Evolutionary conservation across 805 yeast species (phyloP), one percentile per base, ranked within the genome.

Genomic region (Groenewaldozyma salmanticensis): DNA sequence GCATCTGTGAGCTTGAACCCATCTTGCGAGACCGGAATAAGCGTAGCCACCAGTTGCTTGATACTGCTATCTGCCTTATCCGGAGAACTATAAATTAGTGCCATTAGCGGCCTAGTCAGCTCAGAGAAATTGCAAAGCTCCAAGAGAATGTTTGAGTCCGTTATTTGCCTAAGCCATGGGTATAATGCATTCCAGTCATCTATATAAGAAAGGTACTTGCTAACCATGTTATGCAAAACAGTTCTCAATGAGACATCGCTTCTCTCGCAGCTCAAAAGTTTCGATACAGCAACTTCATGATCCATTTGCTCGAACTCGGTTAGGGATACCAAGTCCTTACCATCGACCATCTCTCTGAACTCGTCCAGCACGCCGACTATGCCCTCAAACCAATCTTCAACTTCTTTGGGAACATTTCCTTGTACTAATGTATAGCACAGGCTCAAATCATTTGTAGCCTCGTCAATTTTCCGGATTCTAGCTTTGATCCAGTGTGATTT

Each of bases 311-410:
- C 59, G 21, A 52, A 45, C 17, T 47, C 46, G 9, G 33, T 39
- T 13, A 55, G 39, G 5, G 46, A 17, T 5, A 43, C 22, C 34
- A 37, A 27, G 5, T 17, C 7, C 5, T 16, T 31, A 22, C 5
- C 15, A 2, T 31, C 20, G n/a, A n/a, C n/a, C 13, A 24, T 36
- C 5, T 42, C 35, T 9, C 60, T 42, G 21, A 42, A 52, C 31
- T 43, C 40, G 29, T 44, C 42, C 24, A 61, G 42, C 5, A 59
- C 60, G 11, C 50, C 38, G 18, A 52, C 52, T 3, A 55, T 44
- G 2, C 65, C 65, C 16, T 43, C 44, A 6, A 50, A 42, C 65
- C 65, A 61, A 5, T 39, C 40, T 3, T 34, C 35, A 13, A 49
- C 44, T 1, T 42, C 45, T 9, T 35, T 38, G 2, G 55, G 45